Percentiles rank a stretch among this genome's conserved stretches.
These are phyloP conservation scores for Neonectria hederae DNA, from an alignment of 2,329 filamentous ascomycete species.

Conservation along the genomic window DNA sequence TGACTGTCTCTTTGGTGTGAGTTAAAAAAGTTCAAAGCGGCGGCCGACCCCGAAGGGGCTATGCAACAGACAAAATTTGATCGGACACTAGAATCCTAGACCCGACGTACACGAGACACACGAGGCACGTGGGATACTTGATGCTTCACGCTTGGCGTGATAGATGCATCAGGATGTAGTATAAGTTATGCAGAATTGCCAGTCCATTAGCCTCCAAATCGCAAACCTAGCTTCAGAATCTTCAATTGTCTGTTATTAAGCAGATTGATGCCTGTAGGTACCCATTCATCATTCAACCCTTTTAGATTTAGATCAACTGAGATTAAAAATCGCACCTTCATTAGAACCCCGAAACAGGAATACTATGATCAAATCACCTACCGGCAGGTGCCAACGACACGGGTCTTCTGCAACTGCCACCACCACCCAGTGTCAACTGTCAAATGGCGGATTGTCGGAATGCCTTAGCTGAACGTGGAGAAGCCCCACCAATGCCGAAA, in stretches of 20 bases:
- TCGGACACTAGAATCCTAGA: background rate
- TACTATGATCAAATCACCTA: background rate
- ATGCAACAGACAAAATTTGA: background rate
- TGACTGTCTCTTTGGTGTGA: background rate
- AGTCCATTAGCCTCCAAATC: no score
- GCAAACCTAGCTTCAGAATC: background rate
- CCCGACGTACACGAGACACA: background rate
- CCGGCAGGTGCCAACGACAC: background rate
- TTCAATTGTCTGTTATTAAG: background rate
- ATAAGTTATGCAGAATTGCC: background rate
- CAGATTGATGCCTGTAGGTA: background rate
- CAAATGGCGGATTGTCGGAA: constrained; percentile 5
- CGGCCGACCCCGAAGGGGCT: background rate
- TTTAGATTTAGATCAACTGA: background rate
- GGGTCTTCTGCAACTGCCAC: background rate
- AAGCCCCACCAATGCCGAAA: constrained; percentile 33
- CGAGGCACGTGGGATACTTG: constrained; percentile 1
- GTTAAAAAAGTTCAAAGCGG: background rate
- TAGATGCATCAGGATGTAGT: background rate
- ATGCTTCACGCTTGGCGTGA: background rate
- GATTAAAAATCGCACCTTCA: background rate
- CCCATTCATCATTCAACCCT: background rate
- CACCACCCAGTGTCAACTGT: no score
- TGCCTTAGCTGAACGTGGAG: constrained; percentile 27
- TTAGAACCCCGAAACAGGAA: background rate